These are phyloP conservation scores for Scedosporium minutisporum DNA, from an alignment of 2,329 filamentous ascomycete genomes.

Conservation along the genomic window DNA sequence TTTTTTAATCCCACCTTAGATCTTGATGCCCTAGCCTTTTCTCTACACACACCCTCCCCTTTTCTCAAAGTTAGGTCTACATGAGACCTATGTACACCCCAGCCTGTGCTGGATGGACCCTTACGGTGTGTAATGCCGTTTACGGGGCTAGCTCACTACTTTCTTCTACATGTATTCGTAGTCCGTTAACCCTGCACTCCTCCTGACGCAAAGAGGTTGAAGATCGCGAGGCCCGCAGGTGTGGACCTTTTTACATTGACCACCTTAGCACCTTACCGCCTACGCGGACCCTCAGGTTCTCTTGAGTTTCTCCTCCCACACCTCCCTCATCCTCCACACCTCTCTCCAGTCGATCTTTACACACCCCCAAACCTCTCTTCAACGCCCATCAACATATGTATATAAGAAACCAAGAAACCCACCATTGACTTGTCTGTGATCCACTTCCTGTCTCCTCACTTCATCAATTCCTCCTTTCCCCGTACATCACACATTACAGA, in stretches of 20 bases:
- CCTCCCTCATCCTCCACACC: background rate
- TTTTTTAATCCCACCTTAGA: background rate
- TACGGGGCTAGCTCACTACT: background rate
- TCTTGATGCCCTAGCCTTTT: background rate
- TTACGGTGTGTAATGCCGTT: background rate
- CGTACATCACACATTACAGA: background rate
- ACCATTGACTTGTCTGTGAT: background rate
- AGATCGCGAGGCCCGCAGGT: background rate
- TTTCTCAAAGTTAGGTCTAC: background rate
- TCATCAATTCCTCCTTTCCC: background rate
- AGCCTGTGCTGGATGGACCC: background rate
- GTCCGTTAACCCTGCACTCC: background rate
- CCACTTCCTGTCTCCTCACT: background rate
- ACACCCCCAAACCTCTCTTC: background rate
- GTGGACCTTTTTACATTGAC: background rate
- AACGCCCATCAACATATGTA: background rate
- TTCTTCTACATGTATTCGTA: background rate
- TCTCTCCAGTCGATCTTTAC: background rate
- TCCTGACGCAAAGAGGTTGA: background rate
- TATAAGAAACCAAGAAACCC: slow-evolving; percentile 3
- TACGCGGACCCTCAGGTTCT: background rate
- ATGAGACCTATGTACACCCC: background rate
- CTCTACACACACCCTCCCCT: background rate
- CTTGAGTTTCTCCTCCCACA: background rate
- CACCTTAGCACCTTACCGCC: background rate